Evolutionary conservation across 345 rosid species (phyloP), one percentile per base, ranked within the genome.

Genomic region (Arabis alpina): DNA sequence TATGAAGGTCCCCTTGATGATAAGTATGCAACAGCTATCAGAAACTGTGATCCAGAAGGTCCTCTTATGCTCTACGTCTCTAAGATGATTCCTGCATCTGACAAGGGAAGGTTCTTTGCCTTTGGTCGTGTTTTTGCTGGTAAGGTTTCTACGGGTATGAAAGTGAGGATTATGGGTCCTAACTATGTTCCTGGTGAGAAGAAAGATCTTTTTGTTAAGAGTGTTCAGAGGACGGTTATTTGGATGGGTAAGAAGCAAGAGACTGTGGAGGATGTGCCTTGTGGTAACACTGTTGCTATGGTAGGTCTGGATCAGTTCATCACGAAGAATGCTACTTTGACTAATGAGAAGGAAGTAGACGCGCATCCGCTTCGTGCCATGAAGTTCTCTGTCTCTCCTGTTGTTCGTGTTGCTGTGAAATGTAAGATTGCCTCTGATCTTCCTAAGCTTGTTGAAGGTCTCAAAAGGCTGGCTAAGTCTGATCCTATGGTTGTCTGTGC

Each of bases 171-270:
- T 71, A 88, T 88, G 90, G 93, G 93, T 55, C 93, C 93, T 8
- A 88, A 88, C 80, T 88, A 3, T 54, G 84, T 88, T 12, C 93
- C 93, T 47, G 90, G 90, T 14, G 87, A 88, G 77, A 88, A 84
- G 82, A 88, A 88, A 62, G 90, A 88, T 70, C 15, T 68, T 8
- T 68, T 43, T 12, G 54, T 44, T 0, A 68, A 68, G 72, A 68
- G 72, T 55, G 72, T 71, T 3, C 93, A 88, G 72, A 86, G 93
- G 55, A 88, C 93, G 44, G 93, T 88, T 59, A 88, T 88, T 51
- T 88, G 93, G 93, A 88, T 88, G 93, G 93, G 93, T 3, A 88
- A 88, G 88, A 86, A 1, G 74, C 93, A 88, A 79, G 93, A 88
- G 62, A 85, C 88, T 0, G 93, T 88, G 1, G 93, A 88, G 77